Evolutionary conservation across 805 yeast genomes (phyloP), one percentile per base, ranked within the genome.

Genomic region (Schizosaccharomyces cryophilus): DNA sequence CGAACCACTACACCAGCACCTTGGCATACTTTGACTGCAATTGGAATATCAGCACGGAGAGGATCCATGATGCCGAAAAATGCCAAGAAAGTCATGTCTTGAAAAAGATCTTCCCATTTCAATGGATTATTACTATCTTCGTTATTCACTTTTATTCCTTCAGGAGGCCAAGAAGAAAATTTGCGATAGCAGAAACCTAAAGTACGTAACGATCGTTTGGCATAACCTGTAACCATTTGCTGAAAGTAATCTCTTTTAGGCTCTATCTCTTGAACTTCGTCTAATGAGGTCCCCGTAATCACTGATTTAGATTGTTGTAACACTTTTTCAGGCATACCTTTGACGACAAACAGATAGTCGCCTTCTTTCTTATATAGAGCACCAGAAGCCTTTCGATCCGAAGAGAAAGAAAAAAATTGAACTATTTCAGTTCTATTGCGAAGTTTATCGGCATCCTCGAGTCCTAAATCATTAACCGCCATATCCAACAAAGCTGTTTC

Each of bases 11-110:
- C 97, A 62, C 98, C 97, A 1, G 98, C 97, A 42, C 75, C 75
- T 66, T 80, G 82, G 73, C 98, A 93, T 68, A 84, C 84, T 48
- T 76, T 75, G 35, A 93, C 95, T 1, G 98, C 95, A 54, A 83
- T 82, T n/a, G 81, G 77, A 9, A 93, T 97, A 64, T 96, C 96
- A 4, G 78, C 79, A 66, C 96, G 82, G 63, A 93, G 76, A 0
- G 98, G 98, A 73, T 93, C 98, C 73, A 87, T 90, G 67, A 93
- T 87, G 64, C 97, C 99, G 51, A 89, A 88, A 54, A 90, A 73
- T 61, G 83, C 81, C 68, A 90, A 84, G 48, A 88, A 74, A 2
- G 76, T 72, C 62, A 85, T 72, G 35, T 66, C 66, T 9, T 58
- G 51, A 51, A 66, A 66, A 19, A 66, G 61, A 15, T 66, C 65